Evolutionary conservation across 805 yeast species (phyloP).

Genomic region (Candida sakaeoensis): DNA sequence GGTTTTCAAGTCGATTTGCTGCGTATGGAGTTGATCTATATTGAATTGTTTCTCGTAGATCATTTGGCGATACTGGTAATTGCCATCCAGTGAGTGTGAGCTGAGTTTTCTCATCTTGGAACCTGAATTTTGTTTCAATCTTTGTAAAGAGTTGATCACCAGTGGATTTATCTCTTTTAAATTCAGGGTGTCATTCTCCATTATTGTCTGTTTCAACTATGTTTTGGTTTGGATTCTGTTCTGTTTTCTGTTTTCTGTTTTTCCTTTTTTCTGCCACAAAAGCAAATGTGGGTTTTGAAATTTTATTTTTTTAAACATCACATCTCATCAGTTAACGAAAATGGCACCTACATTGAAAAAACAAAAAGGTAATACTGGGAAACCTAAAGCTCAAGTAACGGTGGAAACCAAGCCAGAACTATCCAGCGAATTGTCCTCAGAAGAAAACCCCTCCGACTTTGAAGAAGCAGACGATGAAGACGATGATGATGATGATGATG

Average conservation of each 20-base stretch:
- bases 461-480: conserved; percentile 14
- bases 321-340: conserved; percentile 5
- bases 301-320: not conserved
- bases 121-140: not conserved
- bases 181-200: not conserved
- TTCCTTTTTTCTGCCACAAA: conserved; percentile 1
- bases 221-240: conserved; percentile 2
- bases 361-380: conserved; percentile 16
- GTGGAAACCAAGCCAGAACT: conserved; percentile 8
- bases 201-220: conserved; percentile 1
- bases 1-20: conserved; percentile 29
- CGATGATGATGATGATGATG: conserved; percentile 3
- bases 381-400: conserved; percentile 2
- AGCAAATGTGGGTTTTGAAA: not conserved
- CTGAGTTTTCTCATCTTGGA: conserved; percentile 1
- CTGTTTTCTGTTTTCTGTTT: too few relatives aligned
- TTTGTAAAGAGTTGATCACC: conserved; percentile 7
- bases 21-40: conserved; percentile 15
- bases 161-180: not conserved
- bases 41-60: conserved; percentile 15
- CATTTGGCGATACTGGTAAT: conserved; percentile 6
- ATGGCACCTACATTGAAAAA: conserved; percentile 22
- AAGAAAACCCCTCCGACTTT: too few relatives aligned
- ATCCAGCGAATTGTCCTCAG: too few relatives aligned
- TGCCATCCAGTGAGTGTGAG: too few relatives aligned